Conservation (phyloP, 805 yeast genomes). For the Ogataea parapolymorpha region DNA sequence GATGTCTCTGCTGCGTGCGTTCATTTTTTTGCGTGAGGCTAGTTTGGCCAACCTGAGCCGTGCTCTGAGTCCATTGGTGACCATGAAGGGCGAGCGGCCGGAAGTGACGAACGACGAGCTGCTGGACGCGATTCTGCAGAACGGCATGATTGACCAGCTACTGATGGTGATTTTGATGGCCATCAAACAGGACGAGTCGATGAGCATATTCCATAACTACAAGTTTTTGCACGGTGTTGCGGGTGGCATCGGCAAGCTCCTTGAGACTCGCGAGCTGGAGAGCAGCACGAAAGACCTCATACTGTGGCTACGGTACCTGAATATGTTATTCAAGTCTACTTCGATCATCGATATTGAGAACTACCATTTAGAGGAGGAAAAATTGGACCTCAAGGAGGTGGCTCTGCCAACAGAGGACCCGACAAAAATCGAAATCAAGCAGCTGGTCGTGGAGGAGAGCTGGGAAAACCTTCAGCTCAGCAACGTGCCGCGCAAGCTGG, state of each 20-base stretch:
- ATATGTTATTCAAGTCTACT: slow-evolving; percentile 44
- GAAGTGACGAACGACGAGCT: slow-evolving; percentile 10
- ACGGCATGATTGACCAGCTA: slow-evolving; percentile 26
- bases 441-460: slow-evolving; percentile 8
- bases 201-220: slow-evolving; percentile 28
- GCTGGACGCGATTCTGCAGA: slow-evolving; percentile 20
- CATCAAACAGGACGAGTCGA: slow-evolving; percentile 29
- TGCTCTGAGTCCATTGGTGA: slow-evolving; percentile 20
- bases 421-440: slow-evolving; percentile 27
- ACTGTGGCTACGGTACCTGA: slow-evolving; percentile 33
- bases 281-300: slow-evolving; percentile 17
- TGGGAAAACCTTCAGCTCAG: slow-evolving; percentile 15
- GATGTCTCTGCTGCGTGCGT: slow-evolving; percentile 20
- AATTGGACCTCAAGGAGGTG: slow-evolving; percentile 28
- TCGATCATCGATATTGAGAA: slow-evolving; percentile 46
- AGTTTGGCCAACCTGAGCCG: slow-evolving; percentile 20
- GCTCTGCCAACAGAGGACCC: slow-evolving; percentile 26
- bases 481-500: slow-evolving; percentile 22
- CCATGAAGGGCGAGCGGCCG: slow-evolving; percentile 8
- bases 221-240: slow-evolving; percentile 26
- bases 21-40: slow-evolving; percentile 27
- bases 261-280: slow-evolving; percentile 18
- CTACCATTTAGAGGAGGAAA: slow-evolving; percentile 39
- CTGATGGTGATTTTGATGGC: slow-evolving; percentile 27
- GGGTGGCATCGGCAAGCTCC: slow-evolving; percentile 20